Percentiles rank a stretch among this genome's conserved stretches.
These are phyloP conservation scores for Leptographium lundbergii DNA, from an alignment of 2,329 filamentous ascomycete species.

Conservation along the genomic window DNA sequence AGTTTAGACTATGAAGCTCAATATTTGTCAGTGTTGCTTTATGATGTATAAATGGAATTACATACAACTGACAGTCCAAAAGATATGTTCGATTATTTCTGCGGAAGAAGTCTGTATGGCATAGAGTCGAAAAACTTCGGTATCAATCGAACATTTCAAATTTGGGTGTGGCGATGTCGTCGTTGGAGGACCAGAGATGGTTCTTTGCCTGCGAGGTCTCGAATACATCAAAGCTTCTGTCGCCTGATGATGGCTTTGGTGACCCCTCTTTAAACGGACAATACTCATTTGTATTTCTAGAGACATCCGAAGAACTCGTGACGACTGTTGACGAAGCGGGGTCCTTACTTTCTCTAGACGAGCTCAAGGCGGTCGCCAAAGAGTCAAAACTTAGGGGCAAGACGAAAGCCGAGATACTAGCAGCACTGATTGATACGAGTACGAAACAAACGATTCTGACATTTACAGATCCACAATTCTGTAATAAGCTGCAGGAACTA, in stretches of 20 bases:
- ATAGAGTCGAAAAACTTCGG: constrained; percentile 62
- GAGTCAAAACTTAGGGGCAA: constrained; percentile 79
- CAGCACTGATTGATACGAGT: constrained; percentile 61
- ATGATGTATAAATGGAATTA: neutral
- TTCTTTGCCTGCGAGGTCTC: neutral
- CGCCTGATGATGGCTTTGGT: neutral
- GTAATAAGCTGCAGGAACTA: neutral
- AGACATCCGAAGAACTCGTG: constrained; percentile 61
- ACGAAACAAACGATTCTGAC: constrained; percentile 58
- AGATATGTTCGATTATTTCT: constrained; percentile 67
- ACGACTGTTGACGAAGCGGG: constrained; percentile 72
- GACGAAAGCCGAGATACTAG: constrained; percentile 70
- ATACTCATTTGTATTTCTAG: constrained; percentile 59
- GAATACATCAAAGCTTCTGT: neutral
- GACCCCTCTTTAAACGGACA: neutral
- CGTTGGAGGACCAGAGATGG: constrained; percentile 44
- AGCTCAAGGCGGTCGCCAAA: constrained; percentile 73
- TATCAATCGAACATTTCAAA: constrained; percentile 79
- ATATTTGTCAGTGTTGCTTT: constrained; percentile 54
- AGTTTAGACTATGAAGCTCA: constrained; percentile 70
- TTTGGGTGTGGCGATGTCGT: constrained; percentile 49
- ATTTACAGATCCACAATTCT: neutral
- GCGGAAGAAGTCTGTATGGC: constrained; percentile 84
- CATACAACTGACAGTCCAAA: neutral
- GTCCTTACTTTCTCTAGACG: constrained; percentile 69